Evolutionary conservation across 108 stramenopile genomes (phyloP), one percentile per base, ranked within the genome.

Genomic region (Nitzschia inconspicua): DNA sequence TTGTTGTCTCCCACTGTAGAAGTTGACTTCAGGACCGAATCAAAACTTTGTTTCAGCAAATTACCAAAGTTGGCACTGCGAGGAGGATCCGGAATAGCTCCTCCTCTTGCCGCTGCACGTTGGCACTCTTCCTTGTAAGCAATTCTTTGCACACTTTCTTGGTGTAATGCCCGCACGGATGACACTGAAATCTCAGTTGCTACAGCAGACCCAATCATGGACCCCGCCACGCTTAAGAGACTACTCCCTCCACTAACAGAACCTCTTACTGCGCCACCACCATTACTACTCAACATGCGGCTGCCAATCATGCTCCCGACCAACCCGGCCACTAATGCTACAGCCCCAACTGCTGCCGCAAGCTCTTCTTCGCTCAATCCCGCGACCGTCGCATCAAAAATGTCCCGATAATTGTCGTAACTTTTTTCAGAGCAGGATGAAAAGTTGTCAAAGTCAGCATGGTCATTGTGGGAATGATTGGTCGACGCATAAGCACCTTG

Each of bases 291-390:
- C 11, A 35, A 18, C 60, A 79, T 11, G 1, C 32, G 46, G 32
- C 57, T 49, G 18, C 82, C 84, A 3, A 83, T 37, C 10, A 88
- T 68, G 50, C 68, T 65, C 19, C 87, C 84, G 3, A 85, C 53
- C 0, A 85, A 43, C n/a, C 75, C 55, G 1, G 78, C 87, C 25
- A 88, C 63, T 19, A 81, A 63, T 0, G 83, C 52, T 9, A 76
- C 76, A 5, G 75, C 70, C 2, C 78, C 82, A 47, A 84, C 59
- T 16, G 84, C 82, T 30, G 75, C 80, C 23, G 75, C 70, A 1
- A 88, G 57, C 8, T 88, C 87, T 20, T 63, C 79, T 47, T 85
- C 79, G 9, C 82, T 83, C 84, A 88, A 77, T 10, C 75, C 72
- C 5, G 79, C 72, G 3, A 88, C 84, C 0, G 71, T 81, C 2